A percentile compares a stretch with the other conserved stretches of the same genome.
These are phyloP conservation scores for Mortierella claussenii DNA, from an alignment of 192 early-diverging fungal species.

Conservation along the genomic window DNA sequence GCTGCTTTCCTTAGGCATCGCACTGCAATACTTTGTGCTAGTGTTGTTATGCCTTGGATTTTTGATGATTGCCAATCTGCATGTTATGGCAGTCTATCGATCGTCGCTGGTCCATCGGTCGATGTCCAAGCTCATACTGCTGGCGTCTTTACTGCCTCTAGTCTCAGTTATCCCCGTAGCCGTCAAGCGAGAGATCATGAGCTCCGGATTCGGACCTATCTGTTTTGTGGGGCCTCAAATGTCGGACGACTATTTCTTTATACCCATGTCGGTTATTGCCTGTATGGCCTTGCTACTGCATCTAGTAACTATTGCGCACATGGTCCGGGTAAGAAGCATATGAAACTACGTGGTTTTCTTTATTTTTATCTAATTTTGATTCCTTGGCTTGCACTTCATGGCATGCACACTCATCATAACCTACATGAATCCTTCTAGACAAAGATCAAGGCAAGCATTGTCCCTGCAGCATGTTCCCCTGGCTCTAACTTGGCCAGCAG, in stretches of 20 bases:
- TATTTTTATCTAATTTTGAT: not conserved
- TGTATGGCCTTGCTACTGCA: constrained; percentile 27
- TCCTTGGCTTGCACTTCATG: too few relatives aligned
- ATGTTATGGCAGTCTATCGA: constrained; percentile 28
- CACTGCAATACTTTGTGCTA: constrained; percentile 18
- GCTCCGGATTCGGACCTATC: constrained; percentile 33
- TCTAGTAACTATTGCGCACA: constrained; percentile 28
- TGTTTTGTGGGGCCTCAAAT: constrained; percentile 31
- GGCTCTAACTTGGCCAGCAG: constrained; percentile 4
- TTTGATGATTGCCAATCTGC: constrained; percentile 38
- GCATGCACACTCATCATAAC: too few relatives aligned
- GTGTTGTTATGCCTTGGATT: constrained; percentile 26
- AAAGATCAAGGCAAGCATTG: not conserved
- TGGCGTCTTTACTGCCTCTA: constrained; percentile 39
- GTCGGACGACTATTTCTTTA: constrained; percentile 32
- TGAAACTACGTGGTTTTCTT: not conserved
- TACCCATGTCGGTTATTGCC: constrained; percentile 21
- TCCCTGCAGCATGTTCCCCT: constrained; percentile 11
- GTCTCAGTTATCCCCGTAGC: constrained; percentile 22
- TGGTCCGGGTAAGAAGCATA: constrained; percentile 13
- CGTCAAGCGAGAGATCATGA: constrained; percentile 19
- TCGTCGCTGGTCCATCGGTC: constrained; percentile 6
- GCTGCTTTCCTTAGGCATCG: constrained; percentile 16
- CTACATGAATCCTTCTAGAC: too few relatives aligned
- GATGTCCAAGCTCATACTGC: constrained; percentile 17